phyloP scores from a whole-genome alignment of 176 grass and related monocot species.

The Cenchrus fungigraminus region DNA sequence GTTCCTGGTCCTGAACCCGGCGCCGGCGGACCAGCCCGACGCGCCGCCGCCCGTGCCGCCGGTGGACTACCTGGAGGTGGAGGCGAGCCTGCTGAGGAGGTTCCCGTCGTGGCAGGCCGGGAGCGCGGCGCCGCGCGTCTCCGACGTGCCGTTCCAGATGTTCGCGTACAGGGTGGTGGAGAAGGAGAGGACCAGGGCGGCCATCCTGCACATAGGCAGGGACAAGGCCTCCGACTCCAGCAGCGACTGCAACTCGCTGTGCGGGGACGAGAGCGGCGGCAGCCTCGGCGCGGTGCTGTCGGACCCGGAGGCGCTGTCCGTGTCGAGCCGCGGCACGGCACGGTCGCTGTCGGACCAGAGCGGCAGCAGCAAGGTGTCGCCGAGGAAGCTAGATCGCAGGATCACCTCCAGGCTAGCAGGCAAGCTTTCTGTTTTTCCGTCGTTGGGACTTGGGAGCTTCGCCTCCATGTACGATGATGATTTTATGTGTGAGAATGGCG shows the following conservation, averaged over 20 bases:
- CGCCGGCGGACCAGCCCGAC: constrained; percentile 51
- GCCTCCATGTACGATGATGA: background rate
- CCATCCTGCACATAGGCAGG: constrained; percentile 38
- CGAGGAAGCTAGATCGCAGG: constrained; percentile 45
- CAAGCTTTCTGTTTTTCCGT: constrained; percentile 14
- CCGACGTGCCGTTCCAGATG: constrained; percentile 91
- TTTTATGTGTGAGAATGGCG: background rate
- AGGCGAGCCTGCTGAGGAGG: constrained; percentile 53
- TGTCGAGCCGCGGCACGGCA: constrained; percentile 29
- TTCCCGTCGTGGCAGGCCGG: constrained; percentile 51
- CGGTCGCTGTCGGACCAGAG: constrained; percentile 34
- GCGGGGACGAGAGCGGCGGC: constrained; percentile 52
- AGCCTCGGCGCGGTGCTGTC: constrained; percentile 6
- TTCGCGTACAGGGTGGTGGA: constrained; percentile 82
- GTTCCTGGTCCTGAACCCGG: constrained; percentile 75
- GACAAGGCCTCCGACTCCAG: constrained; percentile 71
- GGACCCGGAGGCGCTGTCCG: constrained; percentile 30
- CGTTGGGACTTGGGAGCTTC: too few species aligned
- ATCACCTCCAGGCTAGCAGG: constrained; percentile 48
- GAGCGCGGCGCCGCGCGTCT: constrained; percentile 25
- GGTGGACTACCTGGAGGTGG: constrained; percentile 77
- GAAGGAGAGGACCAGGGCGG: constrained; percentile 54
- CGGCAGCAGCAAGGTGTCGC: constrained; percentile 22
- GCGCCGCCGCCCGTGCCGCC: constrained; percentile 36
- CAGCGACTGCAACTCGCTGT: constrained; percentile 66